Conservation (phyloP, 352 stramenopile genomes). For the Phytopythium oedochilum region DNA sequence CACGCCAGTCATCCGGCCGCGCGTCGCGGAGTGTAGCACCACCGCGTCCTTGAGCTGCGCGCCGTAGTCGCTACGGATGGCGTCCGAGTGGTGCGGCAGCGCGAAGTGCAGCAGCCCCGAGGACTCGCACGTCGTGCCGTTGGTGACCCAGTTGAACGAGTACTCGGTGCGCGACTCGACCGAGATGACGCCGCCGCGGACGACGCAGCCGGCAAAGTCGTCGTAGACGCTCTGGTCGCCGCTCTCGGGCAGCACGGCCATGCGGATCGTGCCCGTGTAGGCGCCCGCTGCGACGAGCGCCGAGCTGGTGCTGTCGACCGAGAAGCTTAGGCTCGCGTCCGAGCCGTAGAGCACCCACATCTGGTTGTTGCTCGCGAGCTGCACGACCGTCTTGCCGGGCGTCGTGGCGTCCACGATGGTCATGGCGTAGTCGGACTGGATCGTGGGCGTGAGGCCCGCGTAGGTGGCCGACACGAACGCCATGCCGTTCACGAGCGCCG, state of each 20-base stretch:
- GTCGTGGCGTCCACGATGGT: constrained; percentile 24
- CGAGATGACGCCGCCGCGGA: constrained; percentile 24
- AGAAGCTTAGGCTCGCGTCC: constrained; percentile 19
- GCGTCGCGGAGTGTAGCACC: constrained; percentile 25
- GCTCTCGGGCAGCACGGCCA: constrained; percentile 33
- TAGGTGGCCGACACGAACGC: constrained; percentile 64
- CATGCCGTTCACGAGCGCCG: constrained; percentile 59
- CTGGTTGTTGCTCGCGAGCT: constrained; percentile 39
- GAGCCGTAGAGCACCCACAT: constrained; percentile 49
- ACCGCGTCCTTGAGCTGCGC: constrained; percentile 8
- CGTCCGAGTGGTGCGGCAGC: constrained; percentile 29
- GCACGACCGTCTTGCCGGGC: constrained; percentile 34
- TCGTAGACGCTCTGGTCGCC: constrained; percentile 31
- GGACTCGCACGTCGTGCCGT: constrained; percentile 9
- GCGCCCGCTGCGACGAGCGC: constrained; percentile 19
- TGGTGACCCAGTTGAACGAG: constrained; percentile 31
- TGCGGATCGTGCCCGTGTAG: constrained; percentile 34
- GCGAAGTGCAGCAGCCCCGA: constrained; percentile 37
- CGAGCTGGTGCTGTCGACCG: constrained; percentile 16
- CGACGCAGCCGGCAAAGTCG: constrained; percentile 32
- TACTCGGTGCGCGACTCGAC: constrained; percentile 20
- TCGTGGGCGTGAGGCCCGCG: constrained; percentile 35
- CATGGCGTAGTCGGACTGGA: constrained; percentile 34
- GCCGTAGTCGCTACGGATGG: constrained; percentile 4
- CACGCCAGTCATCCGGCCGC: constrained; percentile 25